phyloP scores from a whole-genome alignment of 495 filamentous ascomycete genomes.

The Hypomontagnella submonticulosa region DNA sequence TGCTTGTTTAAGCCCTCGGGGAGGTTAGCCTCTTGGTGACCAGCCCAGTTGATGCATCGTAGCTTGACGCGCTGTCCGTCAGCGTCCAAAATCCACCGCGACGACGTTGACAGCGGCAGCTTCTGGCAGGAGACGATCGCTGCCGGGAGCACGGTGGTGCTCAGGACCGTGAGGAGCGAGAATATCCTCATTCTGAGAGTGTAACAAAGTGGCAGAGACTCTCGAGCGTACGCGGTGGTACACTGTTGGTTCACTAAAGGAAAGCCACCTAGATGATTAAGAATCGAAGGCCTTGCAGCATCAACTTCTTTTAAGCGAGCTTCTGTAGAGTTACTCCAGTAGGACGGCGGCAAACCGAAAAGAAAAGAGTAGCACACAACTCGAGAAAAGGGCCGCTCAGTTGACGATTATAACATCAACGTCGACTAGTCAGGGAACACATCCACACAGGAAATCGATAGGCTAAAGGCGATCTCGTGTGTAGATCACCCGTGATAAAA shows the following conservation, averaged over 20 bases:
- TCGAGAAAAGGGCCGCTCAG: conserved; percentile 8
- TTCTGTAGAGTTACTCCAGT: background rate
- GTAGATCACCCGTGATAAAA: conserved; percentile 8
- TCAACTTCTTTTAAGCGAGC: conserved; percentile 2
- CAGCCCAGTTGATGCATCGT: conserved; percentile 64
- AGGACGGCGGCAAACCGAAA: background rate
- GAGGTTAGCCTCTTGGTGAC: conserved; percentile 60
- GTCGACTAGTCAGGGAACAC: background rate
- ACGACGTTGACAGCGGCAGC: conserved; percentile 57
- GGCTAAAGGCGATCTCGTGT: conserved; percentile 19
- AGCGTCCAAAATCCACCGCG: conserved; percentile 62
- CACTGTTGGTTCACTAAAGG: conserved; percentile 12
- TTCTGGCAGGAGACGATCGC: conserved; percentile 36
- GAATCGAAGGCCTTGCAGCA: background rate
- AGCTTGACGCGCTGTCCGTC: conserved; percentile 60
- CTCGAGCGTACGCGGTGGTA: conserved; percentile 8
- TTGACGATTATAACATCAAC: conserved; percentile 8
- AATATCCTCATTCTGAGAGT: conserved; percentile 41
- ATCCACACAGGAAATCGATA: conserved; percentile 7
- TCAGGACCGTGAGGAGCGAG: conserved; percentile 33
- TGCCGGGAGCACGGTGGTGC: conserved; percentile 44
- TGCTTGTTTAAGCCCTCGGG: conserved; percentile 63
- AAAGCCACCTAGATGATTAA: conserved; percentile 2
- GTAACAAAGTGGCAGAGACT: background rate
- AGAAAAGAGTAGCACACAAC: conserved; percentile 10